Percentiles rank a stretch among this genome's conserved stretches.
phyloP scores from a whole-genome alignment of 495 filamentous ascomycete genomes.

The Neurospora terricola region DNA sequence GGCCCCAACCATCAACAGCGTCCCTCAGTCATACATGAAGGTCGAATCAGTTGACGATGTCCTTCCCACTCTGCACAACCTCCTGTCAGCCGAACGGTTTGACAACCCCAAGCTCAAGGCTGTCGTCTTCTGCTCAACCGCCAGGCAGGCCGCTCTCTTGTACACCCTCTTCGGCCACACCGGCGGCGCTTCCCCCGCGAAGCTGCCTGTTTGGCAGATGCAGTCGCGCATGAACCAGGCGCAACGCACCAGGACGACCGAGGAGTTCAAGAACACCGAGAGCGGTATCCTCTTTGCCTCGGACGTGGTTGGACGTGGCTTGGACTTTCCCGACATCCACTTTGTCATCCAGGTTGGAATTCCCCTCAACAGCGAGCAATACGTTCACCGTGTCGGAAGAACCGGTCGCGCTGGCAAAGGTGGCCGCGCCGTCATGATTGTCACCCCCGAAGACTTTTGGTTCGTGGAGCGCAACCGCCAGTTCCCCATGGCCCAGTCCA shows the following conservation, averaged over 20 bases:
- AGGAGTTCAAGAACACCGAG: conserved; percentile 72
- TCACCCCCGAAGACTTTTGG: conserved; percentile 74
- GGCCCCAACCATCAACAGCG: conserved; percentile 68
- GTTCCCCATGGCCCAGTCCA: conserved; percentile 21
- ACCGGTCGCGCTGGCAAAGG: conserved; percentile 74
- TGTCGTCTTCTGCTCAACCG: conserved; percentile 97
- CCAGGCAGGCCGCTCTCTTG: conserved; percentile 95
- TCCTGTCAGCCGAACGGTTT: conserved; percentile 83
- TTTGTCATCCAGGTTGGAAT: conserved; percentile 90
- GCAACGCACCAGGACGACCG: conserved; percentile 65
- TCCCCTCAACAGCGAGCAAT: conserved; percentile 63
- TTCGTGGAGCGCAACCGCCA: conserved; percentile 16
- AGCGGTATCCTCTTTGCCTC: conserved; percentile 80
- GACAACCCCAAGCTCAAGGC: conserved; percentile 64
- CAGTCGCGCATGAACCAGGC: conserved; percentile 52
- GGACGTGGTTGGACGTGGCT: conserved; percentile 80
- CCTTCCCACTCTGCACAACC: conserved; percentile 70
- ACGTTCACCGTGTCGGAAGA: conserved; percentile 87
- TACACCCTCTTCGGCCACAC: conserved; percentile 52
- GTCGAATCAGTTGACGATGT: conserved; percentile 81
- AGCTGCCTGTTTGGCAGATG: conserved; percentile 79
- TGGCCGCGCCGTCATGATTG: conserved; percentile 79
- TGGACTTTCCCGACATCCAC: conserved; percentile 66
- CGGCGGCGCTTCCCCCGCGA: conserved; percentile 70
- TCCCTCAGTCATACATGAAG: conserved; percentile 62